Evolutionary conservation across 257 asterid genomes (phyloP), one percentile per base, ranked within the genome.

Genomic region (Ilex aquifolium): DNA sequence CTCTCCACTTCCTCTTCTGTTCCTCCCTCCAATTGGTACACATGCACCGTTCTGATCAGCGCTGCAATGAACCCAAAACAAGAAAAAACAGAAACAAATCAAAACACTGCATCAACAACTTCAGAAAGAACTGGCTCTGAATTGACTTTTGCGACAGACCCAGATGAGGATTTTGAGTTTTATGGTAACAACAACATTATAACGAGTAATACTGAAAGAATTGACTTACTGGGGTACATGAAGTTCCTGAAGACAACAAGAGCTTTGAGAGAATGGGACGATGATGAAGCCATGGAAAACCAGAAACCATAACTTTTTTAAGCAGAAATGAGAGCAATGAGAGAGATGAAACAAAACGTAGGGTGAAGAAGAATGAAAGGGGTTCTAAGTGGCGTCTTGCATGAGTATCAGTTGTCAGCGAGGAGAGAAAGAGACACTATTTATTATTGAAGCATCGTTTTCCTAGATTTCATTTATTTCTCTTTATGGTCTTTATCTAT

Each of bases 381-480:
- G 66, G n/a, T 56, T 44, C 10, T 14, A 21, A 30, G 3, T 21
- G 46, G 6, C n/a, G 57, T 31, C 48, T 61, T 70, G 76, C 69
- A 64, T 53, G 79, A 65, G 79, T 29, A 68, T 65, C 62, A 51
- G 72, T 65, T 69, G 71, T 74, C 72, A 65, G 71, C 40, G 57
- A 63, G 21, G 56, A 32, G 62, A 32, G 67, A 49, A 59, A 59
- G 13, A 32, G 61, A 16, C 56, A 32, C 32, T 31, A 52, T 21
- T 21, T 21, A 21, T 21, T 21, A 21, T 21, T 21, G 27, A 21
- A 21, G 1, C 27, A 21, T 21, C 27, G 27, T 21, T 21, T 21
- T 21, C 27, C 27, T 21, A 21, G 27, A 21, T 21, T 21, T 21
- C 27, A 21, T 21, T 21, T 21, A 21, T 21, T 21, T 21, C 27